phyloP scores from a whole-genome alignment of 108 stramenopile genomes.

The Stephanodiscus triporus region DNA sequence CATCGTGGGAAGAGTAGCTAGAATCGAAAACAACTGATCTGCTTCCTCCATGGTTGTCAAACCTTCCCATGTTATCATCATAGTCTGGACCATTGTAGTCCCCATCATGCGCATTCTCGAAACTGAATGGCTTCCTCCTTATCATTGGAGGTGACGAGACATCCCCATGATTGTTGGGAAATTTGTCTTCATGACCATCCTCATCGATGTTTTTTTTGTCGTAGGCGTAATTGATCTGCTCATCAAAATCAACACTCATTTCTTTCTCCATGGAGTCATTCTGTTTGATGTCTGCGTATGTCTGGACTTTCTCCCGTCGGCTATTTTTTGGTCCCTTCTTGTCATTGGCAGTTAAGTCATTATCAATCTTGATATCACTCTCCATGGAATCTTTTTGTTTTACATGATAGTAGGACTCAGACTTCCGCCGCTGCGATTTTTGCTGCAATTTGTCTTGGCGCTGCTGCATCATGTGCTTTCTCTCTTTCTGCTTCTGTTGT shows the following conservation, averaged over 20 bases:
- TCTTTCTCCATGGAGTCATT: slow-evolving; percentile 47
- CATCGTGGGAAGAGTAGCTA: neutral
- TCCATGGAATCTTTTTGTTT: slow-evolving; percentile 54
- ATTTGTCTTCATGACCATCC: neutral
- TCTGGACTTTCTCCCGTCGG: neutral
- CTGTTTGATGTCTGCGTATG: slow-evolving; percentile 25
- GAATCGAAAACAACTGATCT: slow-evolving; percentile 5
- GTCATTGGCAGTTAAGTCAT: neutral
- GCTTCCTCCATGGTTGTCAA: slow-evolving; percentile 4
- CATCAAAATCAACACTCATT: slow-evolving; percentile 42
- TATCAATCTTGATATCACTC: slow-evolving; percentile 36
- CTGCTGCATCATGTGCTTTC: slow-evolving; percentile 4
- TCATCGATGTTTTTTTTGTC: neutral
- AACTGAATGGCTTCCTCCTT: slow-evolving; percentile 30
- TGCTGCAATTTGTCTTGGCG: neutral
- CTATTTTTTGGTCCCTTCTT: neutral
- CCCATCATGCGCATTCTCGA: slow-evolving; percentile 9
- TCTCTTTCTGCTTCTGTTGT: slow-evolving; percentile 6
- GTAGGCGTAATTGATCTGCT: neutral
- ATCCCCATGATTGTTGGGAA: neutral
- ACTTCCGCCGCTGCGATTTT: neutral
- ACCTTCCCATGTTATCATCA: neutral
- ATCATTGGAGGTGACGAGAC: slow-evolving; percentile 38
- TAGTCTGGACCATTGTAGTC: slow-evolving; percentile 1
- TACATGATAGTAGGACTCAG: slow-evolving; percentile 22